These are phyloP conservation scores for Luvunga scandens DNA, from an alignment of 345 rosid genomes.

Conservation along the genomic window DNA sequence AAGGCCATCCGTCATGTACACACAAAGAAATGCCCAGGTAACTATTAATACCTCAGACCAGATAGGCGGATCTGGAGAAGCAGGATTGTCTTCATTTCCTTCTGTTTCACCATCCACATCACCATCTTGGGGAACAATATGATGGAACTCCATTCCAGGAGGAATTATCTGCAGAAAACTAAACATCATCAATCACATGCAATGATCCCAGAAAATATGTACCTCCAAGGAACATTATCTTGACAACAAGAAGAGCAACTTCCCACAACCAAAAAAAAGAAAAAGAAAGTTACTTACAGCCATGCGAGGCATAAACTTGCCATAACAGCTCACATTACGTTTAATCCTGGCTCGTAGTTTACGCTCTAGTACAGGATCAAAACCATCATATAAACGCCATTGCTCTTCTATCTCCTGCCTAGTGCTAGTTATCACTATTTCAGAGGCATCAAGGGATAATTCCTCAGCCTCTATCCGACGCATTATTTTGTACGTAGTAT, in stretches of 20 bases:
- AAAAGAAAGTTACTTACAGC: conserved; percentile 57
- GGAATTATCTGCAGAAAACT: conserved; percentile 69
- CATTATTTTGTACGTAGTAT: conserved; percentile 89
- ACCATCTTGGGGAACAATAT: conserved; percentile 88
- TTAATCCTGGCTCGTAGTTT: conserved; percentile 93
- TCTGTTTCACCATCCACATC: conserved; percentile 85
- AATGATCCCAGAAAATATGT: conserved; percentile 2
- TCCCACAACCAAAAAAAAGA: not conserved
- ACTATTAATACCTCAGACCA: conserved; percentile 79
- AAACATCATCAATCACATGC: conserved; percentile 3
- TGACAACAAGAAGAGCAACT: conserved; percentile 9
- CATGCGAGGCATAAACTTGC: conserved; percentile 96
- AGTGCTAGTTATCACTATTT: conserved; percentile 94
- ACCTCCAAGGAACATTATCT: not conserved
- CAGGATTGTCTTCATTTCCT: conserved; percentile 82
- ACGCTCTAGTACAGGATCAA: conserved; percentile 89
- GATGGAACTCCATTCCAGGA: conserved; percentile 99
- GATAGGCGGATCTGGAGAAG: conserved; percentile 84
- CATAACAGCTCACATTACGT: conserved; percentile 95
- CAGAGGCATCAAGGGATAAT: conserved; percentile 83
- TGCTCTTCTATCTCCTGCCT: conserved; percentile 96
- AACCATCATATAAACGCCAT: conserved; percentile 98
- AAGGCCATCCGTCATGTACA: not conserved
- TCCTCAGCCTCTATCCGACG: conserved; percentile 98
- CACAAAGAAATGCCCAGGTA: conserved; percentile 1